Percentiles rank a stretch among this genome's conserved stretches.
Evolutionary conservation across 2,329 filamentous ascomycete genomes (phyloP).

Genomic region (Epichloe sp.): DNA sequence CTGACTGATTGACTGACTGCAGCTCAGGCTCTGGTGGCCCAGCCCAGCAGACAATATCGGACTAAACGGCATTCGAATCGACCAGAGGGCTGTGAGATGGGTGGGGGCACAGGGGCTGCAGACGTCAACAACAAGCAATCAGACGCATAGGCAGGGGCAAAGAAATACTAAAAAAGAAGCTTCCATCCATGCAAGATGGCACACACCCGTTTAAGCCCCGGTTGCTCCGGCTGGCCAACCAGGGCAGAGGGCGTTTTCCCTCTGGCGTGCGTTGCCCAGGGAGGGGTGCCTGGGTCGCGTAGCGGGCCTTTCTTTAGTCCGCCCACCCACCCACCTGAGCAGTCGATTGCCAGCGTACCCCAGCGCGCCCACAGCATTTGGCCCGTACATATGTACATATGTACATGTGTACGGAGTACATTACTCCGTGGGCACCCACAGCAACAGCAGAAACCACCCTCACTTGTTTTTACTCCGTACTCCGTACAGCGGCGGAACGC

Average conservation of each 20-base stretch:
- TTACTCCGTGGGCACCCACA: too few relatives aligned
- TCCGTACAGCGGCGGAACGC: neutral
- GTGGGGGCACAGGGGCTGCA: neutral
- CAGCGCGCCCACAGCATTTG: too few relatives aligned
- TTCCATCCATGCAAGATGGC: conserved; percentile 4
- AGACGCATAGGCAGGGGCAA: neutral
- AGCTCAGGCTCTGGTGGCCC: too few relatives aligned
- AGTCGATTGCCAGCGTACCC: neutral
- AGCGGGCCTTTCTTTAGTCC: neutral
- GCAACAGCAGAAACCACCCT: too few relatives aligned
- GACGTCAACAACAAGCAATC: neutral
- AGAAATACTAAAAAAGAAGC: neutral
- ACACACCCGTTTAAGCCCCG: conserved; percentile 2
- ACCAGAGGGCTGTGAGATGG: neutral
- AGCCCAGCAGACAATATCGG: neutral
- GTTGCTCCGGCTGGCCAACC: conserved; percentile 1
- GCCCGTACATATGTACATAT: too few relatives aligned
- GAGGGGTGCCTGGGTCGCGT: neutral
- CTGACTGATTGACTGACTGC: too few relatives aligned
- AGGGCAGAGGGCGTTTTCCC: neutral
- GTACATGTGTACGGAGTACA: too few relatives aligned
- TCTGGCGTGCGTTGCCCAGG: neutral
- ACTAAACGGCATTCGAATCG: neutral
- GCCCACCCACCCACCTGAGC: neutral
- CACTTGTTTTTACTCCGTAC: neutral